Evolutionary conservation across 2,329 filamentous ascomycete genomes (phyloP).

Genomic region (Fusarium beomiforme): DNA sequence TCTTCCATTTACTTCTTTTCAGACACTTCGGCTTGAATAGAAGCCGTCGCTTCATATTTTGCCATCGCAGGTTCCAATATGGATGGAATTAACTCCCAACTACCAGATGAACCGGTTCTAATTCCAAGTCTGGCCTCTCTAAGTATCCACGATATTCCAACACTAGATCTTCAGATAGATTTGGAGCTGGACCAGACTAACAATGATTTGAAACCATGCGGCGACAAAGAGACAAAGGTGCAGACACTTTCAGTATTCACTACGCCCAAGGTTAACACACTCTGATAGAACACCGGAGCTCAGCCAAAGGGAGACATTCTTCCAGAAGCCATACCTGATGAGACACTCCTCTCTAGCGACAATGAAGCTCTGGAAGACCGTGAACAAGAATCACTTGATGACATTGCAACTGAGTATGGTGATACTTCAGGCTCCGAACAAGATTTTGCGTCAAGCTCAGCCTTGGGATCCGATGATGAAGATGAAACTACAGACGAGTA

Average conservation of each 20-base stretch:
- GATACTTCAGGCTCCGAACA: conserved; percentile 37
- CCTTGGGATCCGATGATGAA: conserved; percentile 35
- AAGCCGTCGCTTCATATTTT: background rate
- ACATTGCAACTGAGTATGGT: conserved; percentile 14
- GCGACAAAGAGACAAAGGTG: conserved; percentile 6
- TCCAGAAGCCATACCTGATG: background rate
- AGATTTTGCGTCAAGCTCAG: conserved; percentile 31
- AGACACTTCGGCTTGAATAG: background rate
- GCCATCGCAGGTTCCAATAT: background rate
- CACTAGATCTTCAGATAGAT: background rate
- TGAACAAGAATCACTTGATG: background rate
- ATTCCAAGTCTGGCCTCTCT: background rate
- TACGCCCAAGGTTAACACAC: background rate
- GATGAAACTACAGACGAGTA: conserved; percentile 39
- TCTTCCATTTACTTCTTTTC: background rate
- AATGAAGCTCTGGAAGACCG: background rate
- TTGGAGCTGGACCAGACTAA: background rate
- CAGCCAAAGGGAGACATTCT: background rate
- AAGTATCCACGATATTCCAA: background rate
- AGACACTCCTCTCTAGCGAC: conserved; percentile 8
- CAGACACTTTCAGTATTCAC: background rate
- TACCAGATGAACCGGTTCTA: conserved; percentile 1
- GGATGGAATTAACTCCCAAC: background rate
- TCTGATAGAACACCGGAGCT: background rate
- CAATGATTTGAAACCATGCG: background rate